Evolutionary conservation across 2,329 filamentous ascomycete species (phyloP).

Genomic region (Penicillium sp.): DNA sequence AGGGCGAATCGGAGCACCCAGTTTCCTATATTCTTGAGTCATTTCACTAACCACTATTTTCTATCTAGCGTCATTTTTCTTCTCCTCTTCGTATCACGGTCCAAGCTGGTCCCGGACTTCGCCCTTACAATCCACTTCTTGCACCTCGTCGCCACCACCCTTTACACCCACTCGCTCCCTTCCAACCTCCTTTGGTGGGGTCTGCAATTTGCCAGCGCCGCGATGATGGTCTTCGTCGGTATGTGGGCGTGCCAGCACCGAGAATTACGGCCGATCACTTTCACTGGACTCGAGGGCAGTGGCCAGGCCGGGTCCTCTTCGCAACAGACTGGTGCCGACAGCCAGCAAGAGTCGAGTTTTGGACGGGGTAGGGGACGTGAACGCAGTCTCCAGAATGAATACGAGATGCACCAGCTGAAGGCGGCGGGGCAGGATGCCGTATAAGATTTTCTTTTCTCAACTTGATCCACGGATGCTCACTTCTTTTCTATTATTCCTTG

Average conservation of each 20-base stretch:
- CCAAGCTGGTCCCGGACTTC: conserved; percentile 94
- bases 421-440: conserved; percentile 33
- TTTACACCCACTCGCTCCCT: conserved; percentile 80
- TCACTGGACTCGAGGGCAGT: conserved; percentile 63
- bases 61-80: conserved; percentile 75
- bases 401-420: conserved; percentile 42
- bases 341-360: conserved; percentile 28
- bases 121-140: conserved; percentile 85
- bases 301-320: conserved; percentile 20
- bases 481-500: conserved; percentile 2
- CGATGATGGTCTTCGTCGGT: conserved; percentile 71
- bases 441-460: conserved; percentile 22
- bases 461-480: conserved; percentile 1
- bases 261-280: conserved; percentile 85
- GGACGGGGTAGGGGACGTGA: conserved; percentile 38
- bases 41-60: background rate
- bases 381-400: conserved; percentile 33
- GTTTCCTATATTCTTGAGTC: conserved; percentile 11
- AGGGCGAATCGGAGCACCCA: conserved; percentile 22
- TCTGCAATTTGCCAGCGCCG: conserved; percentile 64
- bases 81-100: conserved; percentile 80
- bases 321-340: conserved; percentile 18
- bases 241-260: conserved; percentile 92
- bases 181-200: conserved; percentile 86
- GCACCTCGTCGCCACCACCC: conserved; percentile 74